Evolutionary conservation across 2,329 filamentous ascomycete genomes (phyloP).

Genomic region (Pyrenophora tritici-repentis): DNA sequence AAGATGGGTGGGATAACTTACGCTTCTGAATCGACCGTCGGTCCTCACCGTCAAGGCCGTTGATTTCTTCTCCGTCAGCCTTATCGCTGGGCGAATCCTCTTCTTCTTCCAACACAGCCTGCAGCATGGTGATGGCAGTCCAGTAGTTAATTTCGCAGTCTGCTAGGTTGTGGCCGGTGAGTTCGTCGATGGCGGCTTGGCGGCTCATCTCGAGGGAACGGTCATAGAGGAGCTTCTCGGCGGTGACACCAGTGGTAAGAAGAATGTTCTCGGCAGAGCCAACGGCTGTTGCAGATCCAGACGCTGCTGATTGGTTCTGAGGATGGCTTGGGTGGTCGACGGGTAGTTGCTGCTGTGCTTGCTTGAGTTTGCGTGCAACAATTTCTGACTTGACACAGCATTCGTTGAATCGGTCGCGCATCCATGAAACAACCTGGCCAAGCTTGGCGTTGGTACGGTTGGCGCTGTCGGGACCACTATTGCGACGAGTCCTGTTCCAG

Average conservation of each 20-base stretch:
- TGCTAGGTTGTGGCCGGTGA: constrained; percentile 83
- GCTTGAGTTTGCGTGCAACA: constrained; percentile 83
- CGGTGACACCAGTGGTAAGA: constrained; percentile 85
- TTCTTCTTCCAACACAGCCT: constrained; percentile 88
- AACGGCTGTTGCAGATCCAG: constrained; percentile 61
- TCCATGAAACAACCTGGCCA: constrained; percentile 95
- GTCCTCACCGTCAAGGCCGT: constrained; percentile 69
- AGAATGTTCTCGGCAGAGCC: constrained; percentile 78
- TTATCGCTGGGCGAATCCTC: constrained; percentile 59
- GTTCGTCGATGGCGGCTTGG: constrained; percentile 90
- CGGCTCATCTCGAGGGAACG: constrained; percentile 96
- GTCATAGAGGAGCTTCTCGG: constrained; percentile 98
- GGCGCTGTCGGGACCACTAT: constrained; percentile 54
- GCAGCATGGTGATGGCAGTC: constrained; percentile 91
- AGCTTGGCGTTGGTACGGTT: constrained; percentile 60
- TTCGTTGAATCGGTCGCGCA: constrained; percentile 92
- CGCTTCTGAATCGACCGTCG: constrained; percentile 74
- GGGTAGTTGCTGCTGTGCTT: constrained; percentile 83
- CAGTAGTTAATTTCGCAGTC: constrained; percentile 93
- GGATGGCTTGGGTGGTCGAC: constrained; percentile 86
- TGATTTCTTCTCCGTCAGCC: constrained; percentile 55
- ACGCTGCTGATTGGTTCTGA: constrained; percentile 70
- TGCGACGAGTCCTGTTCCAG: constrained; percentile 79
- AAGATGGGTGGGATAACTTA: constrained; percentile 51
- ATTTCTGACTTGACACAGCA: constrained; percentile 95